Conservation (phyloP, 176 grass and related monocot genomes). For the Carex pumila region DNA sequence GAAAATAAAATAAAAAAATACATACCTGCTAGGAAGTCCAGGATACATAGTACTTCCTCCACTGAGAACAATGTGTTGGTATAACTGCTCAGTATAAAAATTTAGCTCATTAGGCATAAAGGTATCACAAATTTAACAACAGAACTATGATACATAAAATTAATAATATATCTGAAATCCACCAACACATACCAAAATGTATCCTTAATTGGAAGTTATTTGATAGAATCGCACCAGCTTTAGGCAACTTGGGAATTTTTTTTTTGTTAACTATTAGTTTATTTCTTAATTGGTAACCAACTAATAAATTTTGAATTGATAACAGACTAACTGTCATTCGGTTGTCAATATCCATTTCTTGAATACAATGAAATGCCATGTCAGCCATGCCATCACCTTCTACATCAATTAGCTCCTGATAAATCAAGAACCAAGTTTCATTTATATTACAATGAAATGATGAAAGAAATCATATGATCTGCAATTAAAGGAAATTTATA, state of each 20-base stretch:
- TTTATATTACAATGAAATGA: slow-evolving; percentile 1
- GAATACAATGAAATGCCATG: slow-evolving; percentile 94
- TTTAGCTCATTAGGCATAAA: slow-evolving; percentile 20
- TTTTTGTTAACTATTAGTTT: not conserved
- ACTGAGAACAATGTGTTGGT: slow-evolving; percentile 89
- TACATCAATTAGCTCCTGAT: slow-evolving; percentile 89
- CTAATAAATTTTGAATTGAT: not conserved
- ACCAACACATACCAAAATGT: not conserved
- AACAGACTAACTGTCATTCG: slow-evolving; percentile 63
- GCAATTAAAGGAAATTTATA: slow-evolving; percentile 1
- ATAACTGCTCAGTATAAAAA: slow-evolving; percentile 56
- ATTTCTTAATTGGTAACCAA: not conserved
- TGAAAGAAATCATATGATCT: not conserved
- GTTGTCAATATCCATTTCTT: slow-evolving; percentile 99
- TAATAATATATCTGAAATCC: not conserved
- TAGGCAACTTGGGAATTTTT: not conserved
- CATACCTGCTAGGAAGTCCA: slow-evolving; percentile 87
- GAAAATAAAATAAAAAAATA: not conserved
- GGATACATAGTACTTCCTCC: slow-evolving; percentile 97
- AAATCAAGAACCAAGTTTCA: not conserved
- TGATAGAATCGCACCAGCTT: slow-evolving; percentile 13
- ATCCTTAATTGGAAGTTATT: not conserved
- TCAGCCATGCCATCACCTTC: slow-evolving; percentile 97
- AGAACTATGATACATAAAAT: not conserved
- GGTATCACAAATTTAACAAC: not conserved